These are phyloP conservation scores for Potentilla sterilis DNA, from an alignment of 306 rosid species.

Conservation along the genomic window DNA sequence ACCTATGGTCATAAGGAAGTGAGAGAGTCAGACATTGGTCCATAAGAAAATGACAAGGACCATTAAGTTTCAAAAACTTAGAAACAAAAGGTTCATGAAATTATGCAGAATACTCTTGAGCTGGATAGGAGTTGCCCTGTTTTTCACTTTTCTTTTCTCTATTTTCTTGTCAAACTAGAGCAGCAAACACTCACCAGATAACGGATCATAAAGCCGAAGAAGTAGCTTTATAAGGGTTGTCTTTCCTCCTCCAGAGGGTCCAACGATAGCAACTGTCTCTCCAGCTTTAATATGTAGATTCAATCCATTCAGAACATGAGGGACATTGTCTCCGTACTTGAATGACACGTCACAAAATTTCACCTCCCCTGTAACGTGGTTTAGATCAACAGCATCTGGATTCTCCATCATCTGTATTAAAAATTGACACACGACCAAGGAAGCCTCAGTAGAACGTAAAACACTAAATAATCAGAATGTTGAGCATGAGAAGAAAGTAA, in stretches of 20 bases:
- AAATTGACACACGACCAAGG: constrained; percentile 22
- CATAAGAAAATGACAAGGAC: not conserved
- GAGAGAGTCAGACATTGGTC: constrained; percentile 13
- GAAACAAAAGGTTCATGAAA: not conserved
- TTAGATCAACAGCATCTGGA: constrained; percentile 59
- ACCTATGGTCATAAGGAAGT: constrained; percentile 48
- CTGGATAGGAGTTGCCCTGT: not conserved
- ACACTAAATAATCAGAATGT: not conserved
- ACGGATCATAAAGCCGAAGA: constrained; percentile 86
- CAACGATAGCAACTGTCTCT: constrained; percentile 85
- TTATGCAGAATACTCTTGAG: not conserved
- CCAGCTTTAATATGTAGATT: constrained; percentile 73
- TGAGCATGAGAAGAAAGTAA: not conserved
- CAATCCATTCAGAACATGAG: constrained; percentile 58
- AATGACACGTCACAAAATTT: constrained; percentile 71
- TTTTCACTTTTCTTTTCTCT: not conserved
- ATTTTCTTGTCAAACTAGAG: not conserved
- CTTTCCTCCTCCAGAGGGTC: constrained; percentile 98
- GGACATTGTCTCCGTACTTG: constrained; percentile 51
- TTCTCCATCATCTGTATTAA: constrained; percentile 60
- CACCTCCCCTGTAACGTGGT: constrained; percentile 59
- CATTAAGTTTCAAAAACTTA: too few relatives aligned
- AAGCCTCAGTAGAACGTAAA: not conserved
- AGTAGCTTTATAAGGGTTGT: constrained; percentile 73
- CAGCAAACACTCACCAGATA: constrained; percentile 50